Evolutionary conservation across 768 basidiomycete genomes (phyloP), one percentile per base, ranked within the genome.

Genomic region (Russula dissimulans): DNA sequence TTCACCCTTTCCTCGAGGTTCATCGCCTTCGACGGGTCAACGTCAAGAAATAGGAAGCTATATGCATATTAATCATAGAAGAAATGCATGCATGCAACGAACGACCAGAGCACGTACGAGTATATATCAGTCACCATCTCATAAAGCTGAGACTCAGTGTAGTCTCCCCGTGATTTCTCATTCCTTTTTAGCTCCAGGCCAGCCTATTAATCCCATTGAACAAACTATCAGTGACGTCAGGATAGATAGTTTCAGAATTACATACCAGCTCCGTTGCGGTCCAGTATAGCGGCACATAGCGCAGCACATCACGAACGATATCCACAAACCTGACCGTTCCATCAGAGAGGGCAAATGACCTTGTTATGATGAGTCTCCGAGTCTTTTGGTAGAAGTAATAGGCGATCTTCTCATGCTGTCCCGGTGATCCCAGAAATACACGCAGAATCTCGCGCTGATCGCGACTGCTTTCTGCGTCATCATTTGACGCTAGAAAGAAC

Each of bases 1-100:
- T 78, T 77, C 6, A 81, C 81, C 59, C 77, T 80, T 47, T 75
- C 72, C 64, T 80, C 76, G 26, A 83, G 67, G 26, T 79, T 75
- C 79, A 85, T 79, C 34, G 82, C 71, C 65, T 82, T 81, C 1
- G 80, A 75, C 2, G 79, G 67, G 54, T 87, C 86, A 22, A 83
- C 74, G 54, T 90, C 82, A 38, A 91, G 78, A 81, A 91, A 92
- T 60, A 92, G 73, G 69, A 80, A 90, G 45, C 89, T 91, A 64
- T 4, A 12, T 2, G 14, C n/a, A 29, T 31, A 18, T 11, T 36
- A 17, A 54, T 17, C 59, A n/a, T 7, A 22, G 15, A 31, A 18
- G n/a, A n/a, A 14, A 51, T 22, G 26, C n/a, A 26, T 32, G 39
- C 14, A 26, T 26, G 22, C 22, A 26, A 26, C 22, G 22, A 48